Evolutionary conservation across 805 yeast species (phyloP).

Genomic region (Jamesozyma lodderae): DNA sequence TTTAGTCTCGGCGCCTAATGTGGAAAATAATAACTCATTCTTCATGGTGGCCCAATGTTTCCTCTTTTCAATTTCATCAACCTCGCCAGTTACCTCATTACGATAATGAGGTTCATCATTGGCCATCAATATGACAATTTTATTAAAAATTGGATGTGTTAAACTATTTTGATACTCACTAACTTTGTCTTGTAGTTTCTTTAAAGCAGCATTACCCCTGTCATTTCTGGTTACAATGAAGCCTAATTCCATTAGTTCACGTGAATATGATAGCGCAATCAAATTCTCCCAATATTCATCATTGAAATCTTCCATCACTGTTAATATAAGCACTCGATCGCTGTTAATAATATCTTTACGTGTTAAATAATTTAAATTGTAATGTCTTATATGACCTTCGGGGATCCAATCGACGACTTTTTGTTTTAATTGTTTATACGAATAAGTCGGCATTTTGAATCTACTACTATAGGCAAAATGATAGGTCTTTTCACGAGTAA

Average conservation of each 20-base stretch:
- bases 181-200: constrained; percentile 58
- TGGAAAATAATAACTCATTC: constrained; percentile 75
- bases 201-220: constrained; percentile 70
- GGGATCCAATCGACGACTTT: constrained; percentile 37
- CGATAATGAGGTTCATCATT: constrained; percentile 42
- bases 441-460: constrained; percentile 32
- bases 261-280: constrained; percentile 62
- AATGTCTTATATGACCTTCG: constrained; percentile 62
- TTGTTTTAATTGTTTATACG: constrained; percentile 24
- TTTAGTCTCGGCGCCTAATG: constrained; percentile 72
- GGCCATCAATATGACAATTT: constrained; percentile 78
- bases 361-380: constrained; percentile 60
- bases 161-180: constrained; percentile 53
- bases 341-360: constrained; percentile 28
- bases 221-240: constrained; percentile 73
- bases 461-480: constrained; percentile 18
- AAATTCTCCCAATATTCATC: constrained; percentile 80
- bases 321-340: constrained; percentile 71
- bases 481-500: constrained; percentile 12
- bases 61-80: constrained; percentile 73
- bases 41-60: constrained; percentile 88
- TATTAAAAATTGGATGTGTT: constrained; percentile 45
- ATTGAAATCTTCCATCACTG: constrained; percentile 78
- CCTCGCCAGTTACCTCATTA: constrained; percentile 65
- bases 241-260: constrained; percentile 71